phyloP scores from a whole-genome alignment of 352 stramenopile genomes.

The Globisporangium iwayamae region DNA sequence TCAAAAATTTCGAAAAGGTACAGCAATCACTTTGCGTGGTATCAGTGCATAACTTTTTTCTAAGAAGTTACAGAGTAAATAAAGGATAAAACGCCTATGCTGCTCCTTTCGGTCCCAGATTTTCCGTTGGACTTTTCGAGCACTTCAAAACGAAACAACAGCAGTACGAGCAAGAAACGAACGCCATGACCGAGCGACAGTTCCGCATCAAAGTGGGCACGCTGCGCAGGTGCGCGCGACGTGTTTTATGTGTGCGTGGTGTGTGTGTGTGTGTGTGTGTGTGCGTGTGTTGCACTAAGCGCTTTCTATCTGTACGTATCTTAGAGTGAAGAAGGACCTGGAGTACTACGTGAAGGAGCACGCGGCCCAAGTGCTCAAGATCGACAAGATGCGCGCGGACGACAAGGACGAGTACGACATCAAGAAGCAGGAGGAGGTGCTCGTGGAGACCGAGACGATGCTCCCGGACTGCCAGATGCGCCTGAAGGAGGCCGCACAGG shows the following conservation, averaged over 20 bases:
- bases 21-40: no score
- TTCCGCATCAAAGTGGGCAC: conserved; percentile 86
- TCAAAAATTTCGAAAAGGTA: no score
- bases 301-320: background rate
- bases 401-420: conserved; percentile 67
- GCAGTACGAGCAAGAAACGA: background rate
- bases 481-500: conserved; percentile 50
- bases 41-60: no score
- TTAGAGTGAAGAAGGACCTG: conserved; percentile 78
- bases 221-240: conserved; percentile 41
- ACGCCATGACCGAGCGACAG: conserved; percentile 52
- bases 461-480: conserved; percentile 72
- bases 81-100: no score
- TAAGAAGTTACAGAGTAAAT: no score
- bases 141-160: background rate
- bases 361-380: conserved; percentile 44
- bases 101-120: background rate
- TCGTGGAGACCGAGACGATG: conserved; percentile 80
- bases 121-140: background rate
- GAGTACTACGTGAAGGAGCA: conserved; percentile 82
- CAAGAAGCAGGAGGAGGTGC: conserved; percentile 78
- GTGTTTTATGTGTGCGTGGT: background rate
- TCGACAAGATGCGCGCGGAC: conserved; percentile 63
- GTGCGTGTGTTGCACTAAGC: background rate
- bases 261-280: background rate